Evolutionary conservation across 2,329 filamentous ascomycete genomes (phyloP).

Genomic region (Cordyceps farinosa): DNA sequence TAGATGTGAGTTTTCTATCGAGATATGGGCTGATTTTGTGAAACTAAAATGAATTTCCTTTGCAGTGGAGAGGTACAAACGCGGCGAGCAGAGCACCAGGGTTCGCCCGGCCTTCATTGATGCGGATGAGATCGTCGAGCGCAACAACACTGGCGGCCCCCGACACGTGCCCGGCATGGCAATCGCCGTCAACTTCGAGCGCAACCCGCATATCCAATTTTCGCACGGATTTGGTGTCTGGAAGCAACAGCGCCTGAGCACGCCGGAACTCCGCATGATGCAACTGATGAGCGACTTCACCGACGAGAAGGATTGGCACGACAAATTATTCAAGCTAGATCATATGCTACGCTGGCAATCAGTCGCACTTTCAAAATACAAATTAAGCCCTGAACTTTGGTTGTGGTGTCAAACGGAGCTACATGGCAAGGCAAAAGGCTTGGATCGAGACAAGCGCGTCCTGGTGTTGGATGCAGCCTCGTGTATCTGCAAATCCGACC

Average conservation of each 20-base stretch:
- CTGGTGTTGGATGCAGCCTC: background rate
- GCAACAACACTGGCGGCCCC: slow-evolving; percentile 5
- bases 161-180: background rate
- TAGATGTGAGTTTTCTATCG: too few species aligned
- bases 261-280: background rate
- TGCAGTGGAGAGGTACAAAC: too few species aligned
- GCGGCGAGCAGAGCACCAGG: too few species aligned
- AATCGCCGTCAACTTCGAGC: background rate
- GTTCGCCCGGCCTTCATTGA: background rate
- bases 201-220: background rate
- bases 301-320: background rate
- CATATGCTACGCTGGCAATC: background rate
- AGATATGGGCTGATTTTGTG: too few species aligned
- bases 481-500: background rate
- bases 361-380: background rate
- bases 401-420: slow-evolving; percentile 1
- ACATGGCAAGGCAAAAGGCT: background rate
- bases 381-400: background rate
- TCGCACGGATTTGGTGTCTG: background rate
- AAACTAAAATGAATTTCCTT: too few species aligned
- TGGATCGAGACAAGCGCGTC: background rate
- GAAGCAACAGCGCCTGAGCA: slow-evolving; percentile 1
- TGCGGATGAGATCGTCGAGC: background rate
- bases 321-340: background rate
- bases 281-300: background rate